Base-by-base conservation (phyloP, 108 stramenopile genomes). In the Bacterosira constricta region DNA sequence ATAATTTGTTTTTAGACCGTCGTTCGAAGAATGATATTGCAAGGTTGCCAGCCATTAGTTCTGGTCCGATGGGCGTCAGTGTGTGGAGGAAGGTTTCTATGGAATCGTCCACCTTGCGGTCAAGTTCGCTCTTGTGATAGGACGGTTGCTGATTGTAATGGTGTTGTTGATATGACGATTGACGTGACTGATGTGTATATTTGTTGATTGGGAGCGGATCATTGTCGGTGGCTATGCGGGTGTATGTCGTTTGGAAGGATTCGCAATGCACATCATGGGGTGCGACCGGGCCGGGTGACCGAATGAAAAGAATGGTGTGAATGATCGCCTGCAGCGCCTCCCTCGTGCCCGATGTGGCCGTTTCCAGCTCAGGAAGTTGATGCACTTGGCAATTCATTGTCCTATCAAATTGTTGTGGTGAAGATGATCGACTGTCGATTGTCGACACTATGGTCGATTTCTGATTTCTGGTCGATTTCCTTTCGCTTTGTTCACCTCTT, bases 301-400 rank as follows among this genome's bases (percentile, higher is more conserved):
- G 90, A 37, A 94, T 88, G 66, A 94, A 94, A 5, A 94, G 72
- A 70, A 94, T 90, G 17, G 92, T 94, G 44, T 91, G 89, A 0
- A 94, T 84, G 52, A 94, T 88, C 51, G 86, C 86, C 71, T 94
- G 90, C 10, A 94, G 82, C 1, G 92, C 90, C 56, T 90, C 90
- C 47, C 88, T 76, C 1, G 89, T 90, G 68, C 90, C 90, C 9
- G 87, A 88, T 42, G 92, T 94, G 35, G 92, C 81, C 25, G 90
- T 76, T 79, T 94, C 92, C 4, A 94, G 73, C 65, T 94, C 92
- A 10, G 92, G 92, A 39, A 94, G 79, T 51, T 85, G 81, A 45
- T 91, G 88, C 45, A 89, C 87, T 81, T 87, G 87, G 63, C 88
- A 89, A 77, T 94, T 94, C 92, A 94, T 94, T 29, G 53, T 53